Conservation (phyloP, 768 basidiomycete genomes). For the Xerocomus potaroensis region DNA sequence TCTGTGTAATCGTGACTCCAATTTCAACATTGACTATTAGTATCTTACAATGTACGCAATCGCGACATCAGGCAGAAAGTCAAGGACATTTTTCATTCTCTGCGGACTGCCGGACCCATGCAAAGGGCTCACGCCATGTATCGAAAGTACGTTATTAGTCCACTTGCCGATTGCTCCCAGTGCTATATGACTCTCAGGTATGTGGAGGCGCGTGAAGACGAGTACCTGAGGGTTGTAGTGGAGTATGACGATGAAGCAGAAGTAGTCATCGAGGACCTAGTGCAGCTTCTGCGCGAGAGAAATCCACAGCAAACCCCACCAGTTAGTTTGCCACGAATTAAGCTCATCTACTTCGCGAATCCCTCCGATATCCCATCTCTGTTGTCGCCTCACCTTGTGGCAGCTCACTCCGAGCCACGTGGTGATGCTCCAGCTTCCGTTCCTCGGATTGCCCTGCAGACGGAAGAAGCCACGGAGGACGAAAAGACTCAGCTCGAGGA, state of each 20-base stretch:
- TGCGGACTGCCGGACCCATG: slow-evolving; percentile 1
- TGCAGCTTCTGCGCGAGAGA: slow-evolving; percentile 22
- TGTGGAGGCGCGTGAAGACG: neutral
- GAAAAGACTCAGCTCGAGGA: neutral
- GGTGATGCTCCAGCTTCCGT: slow-evolving; percentile 17
- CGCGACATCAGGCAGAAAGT: neutral
- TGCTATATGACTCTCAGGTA: neutral
- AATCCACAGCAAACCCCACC: neutral
- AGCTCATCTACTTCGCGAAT: slow-evolving; percentile 28
- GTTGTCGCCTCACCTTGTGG: slow-evolving; percentile 9
- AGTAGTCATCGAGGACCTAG: slow-evolving; percentile 18
- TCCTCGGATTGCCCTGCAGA: slow-evolving; percentile 5
- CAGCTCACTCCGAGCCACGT: slow-evolving; percentile 13
- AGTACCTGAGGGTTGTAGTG: slow-evolving; percentile 13
- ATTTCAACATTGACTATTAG: neutral
- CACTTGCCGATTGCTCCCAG: neutral
- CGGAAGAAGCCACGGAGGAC: neutral
- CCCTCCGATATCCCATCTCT: slow-evolving; percentile 30
- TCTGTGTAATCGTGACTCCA: neutral
- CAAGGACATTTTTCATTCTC: slow-evolving; percentile 5
- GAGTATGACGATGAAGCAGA: slow-evolving; percentile 8
- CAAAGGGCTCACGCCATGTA: slow-evolving; percentile 10
- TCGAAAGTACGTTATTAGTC: neutral
- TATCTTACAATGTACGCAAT: slow-evolving; percentile 26
- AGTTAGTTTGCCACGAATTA: slow-evolving; percentile 17